Conservation (phyloP, 768 basidiomycete genomes). For the Clitopilus passeckerianus region DNA sequence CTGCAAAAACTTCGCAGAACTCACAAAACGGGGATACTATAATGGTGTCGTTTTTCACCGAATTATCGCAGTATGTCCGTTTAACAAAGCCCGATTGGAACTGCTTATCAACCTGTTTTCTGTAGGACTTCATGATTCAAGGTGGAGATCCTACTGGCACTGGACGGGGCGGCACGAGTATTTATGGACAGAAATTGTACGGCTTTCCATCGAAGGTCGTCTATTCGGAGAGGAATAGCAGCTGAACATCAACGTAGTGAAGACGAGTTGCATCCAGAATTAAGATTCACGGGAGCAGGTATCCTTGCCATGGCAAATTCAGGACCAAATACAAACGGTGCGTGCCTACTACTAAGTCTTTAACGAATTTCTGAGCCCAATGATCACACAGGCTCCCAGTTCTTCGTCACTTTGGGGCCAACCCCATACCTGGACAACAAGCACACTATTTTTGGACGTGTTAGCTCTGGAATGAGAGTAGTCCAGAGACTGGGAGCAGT, state of each 20-base stretch:
- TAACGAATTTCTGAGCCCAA: slow-evolving; percentile 24
- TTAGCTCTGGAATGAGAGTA: slow-evolving; percentile 87
- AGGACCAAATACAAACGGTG: slow-evolving; percentile 87
- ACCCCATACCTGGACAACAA: slow-evolving; percentile 84
- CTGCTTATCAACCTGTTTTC: not conserved
- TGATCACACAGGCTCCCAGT: slow-evolving; percentile 74
- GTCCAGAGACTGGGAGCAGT: slow-evolving; percentile 90
- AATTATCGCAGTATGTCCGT: slow-evolving; percentile 63
- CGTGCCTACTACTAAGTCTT: slow-evolving; percentile 41
- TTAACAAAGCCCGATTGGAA: not conserved
- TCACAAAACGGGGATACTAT: slow-evolving; percentile 91
- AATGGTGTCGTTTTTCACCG: slow-evolving; percentile 89
- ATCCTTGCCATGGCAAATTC: slow-evolving; percentile 98
- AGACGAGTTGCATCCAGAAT: slow-evolving; percentile 87
- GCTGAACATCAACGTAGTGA: slow-evolving; percentile 58
- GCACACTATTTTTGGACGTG: slow-evolving; percentile 89
- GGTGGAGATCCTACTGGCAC: slow-evolving; percentile 95
- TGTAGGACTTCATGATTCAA: slow-evolving; percentile 95
- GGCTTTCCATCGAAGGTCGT: no score
- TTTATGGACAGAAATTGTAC: slow-evolving; percentile 85
- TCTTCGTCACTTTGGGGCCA: slow-evolving; percentile 83
- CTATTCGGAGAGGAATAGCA: no score
- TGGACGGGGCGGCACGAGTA: slow-evolving; percentile 86
- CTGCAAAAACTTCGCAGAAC: slow-evolving; percentile 91
- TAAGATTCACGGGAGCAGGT: slow-evolving; percentile 93